Base-by-base conservation (phyloP, 2,329 filamentous ascomycete genomes). In the Clathrospora elynae region DNA sequence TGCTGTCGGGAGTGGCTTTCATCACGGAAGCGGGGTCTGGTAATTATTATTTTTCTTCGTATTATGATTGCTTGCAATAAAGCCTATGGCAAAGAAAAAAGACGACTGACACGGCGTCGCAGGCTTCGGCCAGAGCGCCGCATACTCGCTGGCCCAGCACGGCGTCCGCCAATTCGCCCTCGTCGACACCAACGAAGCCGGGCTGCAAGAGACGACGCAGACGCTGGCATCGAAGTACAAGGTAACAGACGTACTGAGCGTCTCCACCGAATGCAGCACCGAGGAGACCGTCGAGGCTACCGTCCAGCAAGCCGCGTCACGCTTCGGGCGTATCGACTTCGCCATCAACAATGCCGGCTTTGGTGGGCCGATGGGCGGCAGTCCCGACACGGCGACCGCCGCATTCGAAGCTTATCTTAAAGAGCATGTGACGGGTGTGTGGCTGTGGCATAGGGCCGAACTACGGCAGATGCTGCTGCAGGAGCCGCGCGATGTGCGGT, bases 271-370 rank as follows among this genome's bases (percentile, higher is more conserved):
- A 24, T 35, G 42, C 5, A 42, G 22, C 16, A 38, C 31, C 18
- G 42, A 71, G 8, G 42, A 57, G 1, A 68, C 66, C 8, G 55
- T 81, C 3, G 59, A 64, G 3, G 53, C 66, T 32, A 63, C 65
- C 1, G 71, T 71, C 0, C 41, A 57, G 6, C 51, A 60, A 28
- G 38, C 34, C 4, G 42, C 28, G 8, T 38, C 33, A 19, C 42
- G 42, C 13, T 80, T 80, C 57, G 75, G 76, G 4, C 66, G 78
- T 5, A 67, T 81, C 26, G 78, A 81, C 45, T 66, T 78, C 14
- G 77, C 75, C 1, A 70, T 81, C 33, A 80, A 81, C 52, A 75
- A 76, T 29, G 78, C 78, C 2, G 78, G 78, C 2, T 71, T 80
- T 19, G 61, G 60, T 8, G 75, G 75, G 1, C 56, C 55, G 1